Evolutionary conservation across 495 filamentous ascomycete genomes (phyloP).

Genomic region (Aspergillus mulundensis): DNA sequence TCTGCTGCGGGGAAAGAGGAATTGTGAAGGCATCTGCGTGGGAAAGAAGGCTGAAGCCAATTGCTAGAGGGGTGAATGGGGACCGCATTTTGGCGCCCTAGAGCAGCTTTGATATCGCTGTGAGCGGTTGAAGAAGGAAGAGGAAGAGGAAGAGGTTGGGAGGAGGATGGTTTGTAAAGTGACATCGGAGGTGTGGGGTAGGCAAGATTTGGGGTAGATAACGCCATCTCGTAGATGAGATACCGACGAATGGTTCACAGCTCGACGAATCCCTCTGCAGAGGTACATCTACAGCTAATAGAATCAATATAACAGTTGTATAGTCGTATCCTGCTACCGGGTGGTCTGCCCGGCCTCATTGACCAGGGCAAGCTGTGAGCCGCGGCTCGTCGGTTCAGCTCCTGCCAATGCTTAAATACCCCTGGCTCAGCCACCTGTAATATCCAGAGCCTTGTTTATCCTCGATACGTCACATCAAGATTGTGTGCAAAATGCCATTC

Average conservation of each 20-base stretch:
- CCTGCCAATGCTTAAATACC: not conserved
- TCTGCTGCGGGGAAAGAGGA: conserved; percentile 20
- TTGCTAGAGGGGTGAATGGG: not conserved
- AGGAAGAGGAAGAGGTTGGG: not conserved
- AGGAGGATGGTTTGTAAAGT: not conserved
- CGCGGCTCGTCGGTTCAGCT: conserved; percentile 9
- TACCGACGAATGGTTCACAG: too few relatives aligned
- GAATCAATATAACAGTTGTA: too few relatives aligned
- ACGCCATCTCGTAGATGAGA: conserved; percentile 1
- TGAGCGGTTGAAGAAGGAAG: not conserved
- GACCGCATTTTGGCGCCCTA: not conserved
- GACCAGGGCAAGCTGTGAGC: not conserved
- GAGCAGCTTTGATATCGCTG: not conserved
- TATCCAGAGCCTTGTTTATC: too few relatives aligned
- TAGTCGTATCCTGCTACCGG: too few relatives aligned
- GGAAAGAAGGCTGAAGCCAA: conserved; percentile 11
- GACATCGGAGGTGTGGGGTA: not conserved
- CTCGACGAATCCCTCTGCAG: too few relatives aligned
- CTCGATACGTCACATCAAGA: too few relatives aligned
- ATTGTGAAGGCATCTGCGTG: conserved; percentile 14
- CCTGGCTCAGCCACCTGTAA: too few relatives aligned
- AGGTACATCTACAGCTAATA: too few relatives aligned
- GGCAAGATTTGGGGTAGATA: not conserved
- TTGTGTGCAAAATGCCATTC: conserved; percentile 1
- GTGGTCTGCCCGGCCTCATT: not conserved